Conservation (phyloP, 164 flowering plant genomes). For the Vitis labrusca region DNA sequence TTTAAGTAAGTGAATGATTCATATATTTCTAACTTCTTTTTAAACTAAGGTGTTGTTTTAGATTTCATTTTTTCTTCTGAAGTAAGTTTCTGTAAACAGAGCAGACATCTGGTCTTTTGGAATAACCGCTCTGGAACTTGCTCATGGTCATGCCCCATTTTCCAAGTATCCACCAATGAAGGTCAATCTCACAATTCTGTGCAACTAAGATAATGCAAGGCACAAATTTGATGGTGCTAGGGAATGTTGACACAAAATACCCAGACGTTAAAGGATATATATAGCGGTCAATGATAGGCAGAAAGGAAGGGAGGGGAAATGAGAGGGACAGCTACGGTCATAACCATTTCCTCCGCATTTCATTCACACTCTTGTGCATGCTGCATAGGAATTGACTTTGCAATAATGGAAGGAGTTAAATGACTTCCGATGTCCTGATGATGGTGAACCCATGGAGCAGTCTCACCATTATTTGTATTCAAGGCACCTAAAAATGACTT, state of each 20-base stretch:
- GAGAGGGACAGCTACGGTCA: no score
- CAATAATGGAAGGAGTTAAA: no score
- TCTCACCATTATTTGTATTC: no score
- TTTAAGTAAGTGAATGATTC: conserved; percentile 68
- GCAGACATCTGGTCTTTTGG: conserved; percentile 99
- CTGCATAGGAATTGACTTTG: no score
- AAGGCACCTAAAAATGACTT: no score
- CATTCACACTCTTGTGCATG: no score
- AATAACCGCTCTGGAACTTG: conserved; percentile 97
- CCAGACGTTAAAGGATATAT: no score
- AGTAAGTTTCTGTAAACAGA: conserved; percentile 44
- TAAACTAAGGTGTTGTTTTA: neutral
- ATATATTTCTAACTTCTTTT: neutral
- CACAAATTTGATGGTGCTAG: neutral
- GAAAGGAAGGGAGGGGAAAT: no score
- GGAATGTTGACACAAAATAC: neutral
- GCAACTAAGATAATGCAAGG: neutral
- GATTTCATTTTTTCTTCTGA: neutral
- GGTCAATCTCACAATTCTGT: conserved; percentile 36
- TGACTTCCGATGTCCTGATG: no score
- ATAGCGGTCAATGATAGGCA: no score
- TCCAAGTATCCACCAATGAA: conserved; percentile 99
- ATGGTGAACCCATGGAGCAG: no score
- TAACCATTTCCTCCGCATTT: no score
- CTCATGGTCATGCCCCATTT: conserved; percentile 99